Evolutionary conservation across 1,284 basidiomycete species (phyloP).

Genomic region (Naganishia cerealis): DNA sequence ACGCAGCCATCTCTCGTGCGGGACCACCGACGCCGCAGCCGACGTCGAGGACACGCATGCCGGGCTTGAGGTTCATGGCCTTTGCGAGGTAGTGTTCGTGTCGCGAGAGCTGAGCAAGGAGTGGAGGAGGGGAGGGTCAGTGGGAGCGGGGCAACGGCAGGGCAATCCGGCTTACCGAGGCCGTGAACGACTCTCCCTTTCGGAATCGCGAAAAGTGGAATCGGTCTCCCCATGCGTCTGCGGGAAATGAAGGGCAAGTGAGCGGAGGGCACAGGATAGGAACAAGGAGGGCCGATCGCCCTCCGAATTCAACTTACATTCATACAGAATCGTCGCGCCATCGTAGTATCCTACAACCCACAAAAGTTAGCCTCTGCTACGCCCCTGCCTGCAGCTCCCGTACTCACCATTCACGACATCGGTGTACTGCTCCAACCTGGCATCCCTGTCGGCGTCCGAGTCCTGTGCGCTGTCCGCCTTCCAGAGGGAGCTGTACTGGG

Average conservation of each 20-base stretch:
- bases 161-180: constrained; percentile 55
- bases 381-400: background rate
- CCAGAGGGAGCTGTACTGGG: constrained; percentile 93
- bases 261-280: background rate
- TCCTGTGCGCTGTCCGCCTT: constrained; percentile 79
- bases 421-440: constrained; percentile 79
- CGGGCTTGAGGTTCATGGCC: constrained; percentile 76
- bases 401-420: constrained; percentile 86
- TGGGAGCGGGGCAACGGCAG: background rate
- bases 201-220: constrained; percentile 99
- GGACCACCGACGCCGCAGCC: constrained; percentile 98
- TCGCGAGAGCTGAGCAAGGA: constrained; percentile 68
- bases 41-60: constrained; percentile 95
- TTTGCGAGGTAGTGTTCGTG: constrained; percentile 97
- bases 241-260: constrained; percentile 21
- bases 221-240: constrained; percentile 68
- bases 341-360: constrained; percentile 79
- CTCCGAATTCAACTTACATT: constrained; percentile 72
- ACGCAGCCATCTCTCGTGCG: constrained; percentile 89
- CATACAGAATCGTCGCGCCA: constrained; percentile 93
- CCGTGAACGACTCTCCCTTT: constrained; percentile 85
- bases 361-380: background rate
- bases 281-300: constrained; percentile 22
- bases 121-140: background rate
- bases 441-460: constrained; percentile 66